phyloP scores from a whole-genome alignment of 1,284 basidiomycete species.

The Heliocybe sulcata region DNA sequence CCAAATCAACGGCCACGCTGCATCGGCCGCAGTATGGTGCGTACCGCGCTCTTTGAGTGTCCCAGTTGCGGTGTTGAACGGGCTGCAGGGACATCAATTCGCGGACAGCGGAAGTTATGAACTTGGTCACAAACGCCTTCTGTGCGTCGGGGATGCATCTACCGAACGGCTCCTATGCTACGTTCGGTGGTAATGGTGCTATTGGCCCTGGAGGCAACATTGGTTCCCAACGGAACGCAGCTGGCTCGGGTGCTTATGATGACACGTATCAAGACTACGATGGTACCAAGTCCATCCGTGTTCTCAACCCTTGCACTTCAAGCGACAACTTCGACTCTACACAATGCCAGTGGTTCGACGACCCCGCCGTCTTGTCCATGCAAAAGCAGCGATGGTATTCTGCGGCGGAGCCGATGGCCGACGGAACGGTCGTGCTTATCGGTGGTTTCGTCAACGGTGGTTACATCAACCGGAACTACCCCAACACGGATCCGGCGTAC shows the following conservation, averaged over 20 bases:
- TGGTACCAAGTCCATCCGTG: constrained; percentile 59
- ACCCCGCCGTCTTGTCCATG: constrained; percentile 62
- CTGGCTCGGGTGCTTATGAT: constrained; percentile 44
- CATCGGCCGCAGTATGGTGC: constrained; percentile 30
- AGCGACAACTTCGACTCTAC: constrained; percentile 39
- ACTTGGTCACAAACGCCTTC: constrained; percentile 27
- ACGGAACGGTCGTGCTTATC: constrained; percentile 66
- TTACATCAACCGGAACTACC: constrained; percentile 82
- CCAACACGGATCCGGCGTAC: constrained; percentile 55
- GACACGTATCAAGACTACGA: constrained; percentile 59
- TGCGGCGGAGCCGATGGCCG: constrained; percentile 67
- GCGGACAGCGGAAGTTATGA: constrained; percentile 14
- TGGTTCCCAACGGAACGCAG: constrained; percentile 39
- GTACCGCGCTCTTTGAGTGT: neutral
- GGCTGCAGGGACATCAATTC: constrained; percentile 4
- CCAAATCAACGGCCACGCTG: constrained; percentile 36
- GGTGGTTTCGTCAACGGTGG: constrained; percentile 83
- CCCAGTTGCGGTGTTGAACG: neutral
- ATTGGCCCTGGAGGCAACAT: constrained; percentile 67
- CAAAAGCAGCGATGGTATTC: constrained; percentile 84
- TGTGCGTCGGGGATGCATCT: constrained; percentile 28
- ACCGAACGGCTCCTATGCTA: constrained; percentile 38
- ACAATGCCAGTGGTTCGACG: constrained; percentile 75
- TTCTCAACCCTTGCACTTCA: constrained; percentile 69
- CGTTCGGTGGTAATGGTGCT: constrained; percentile 73